Conservation (phyloP, 257 asterid genomes). For the Solanum bukasovii region DNA sequence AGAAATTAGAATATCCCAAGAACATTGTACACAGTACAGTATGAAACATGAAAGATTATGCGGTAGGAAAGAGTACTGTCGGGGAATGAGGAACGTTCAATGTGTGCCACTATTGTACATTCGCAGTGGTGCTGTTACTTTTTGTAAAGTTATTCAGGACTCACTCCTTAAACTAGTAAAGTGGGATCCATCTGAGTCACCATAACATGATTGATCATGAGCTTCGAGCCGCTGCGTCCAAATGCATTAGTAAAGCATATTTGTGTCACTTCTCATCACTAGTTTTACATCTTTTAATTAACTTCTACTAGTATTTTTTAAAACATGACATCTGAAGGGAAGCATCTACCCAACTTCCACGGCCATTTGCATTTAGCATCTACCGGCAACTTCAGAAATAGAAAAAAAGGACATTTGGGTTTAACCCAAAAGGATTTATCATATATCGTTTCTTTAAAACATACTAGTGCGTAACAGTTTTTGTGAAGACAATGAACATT, state of each 20-base stretch:
- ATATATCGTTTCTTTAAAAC: neutral
- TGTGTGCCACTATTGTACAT: neutral
- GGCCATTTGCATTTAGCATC: neutral
- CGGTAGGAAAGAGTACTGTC: neutral
- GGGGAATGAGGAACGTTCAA: neutral
- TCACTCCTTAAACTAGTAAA: neutral
- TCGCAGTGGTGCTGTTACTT: neutral
- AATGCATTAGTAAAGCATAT: neutral
- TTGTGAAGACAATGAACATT: neutral
- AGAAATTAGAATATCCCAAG: neutral
- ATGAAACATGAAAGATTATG: neutral
- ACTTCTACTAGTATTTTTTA: neutral
- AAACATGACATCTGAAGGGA: neutral
- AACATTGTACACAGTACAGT: neutral
- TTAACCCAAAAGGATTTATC: neutral
- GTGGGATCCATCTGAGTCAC: neutral
- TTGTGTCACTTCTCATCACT: neutral
- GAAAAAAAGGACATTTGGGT: neutral
- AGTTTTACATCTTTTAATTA: neutral
- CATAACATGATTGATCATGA: neutral
- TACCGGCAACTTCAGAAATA: neutral
- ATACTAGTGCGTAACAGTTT: neutral
- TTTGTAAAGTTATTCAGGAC: neutral
- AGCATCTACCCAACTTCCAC: neutral
- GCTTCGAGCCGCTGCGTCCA: neutral